Evolutionary conservation across 306 rosid species (phyloP).

Genomic region (peach (Prunus persica)): Prunus_persica_NCBIv2 NC_034009.1:28211001-28211500

Average conservation of each 20-base stretch:
- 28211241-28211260: slow-evolving; percentile 47
- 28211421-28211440: neutral
- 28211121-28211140: neutral
- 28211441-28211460: neutral
- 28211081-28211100: slow-evolving; percentile 93
- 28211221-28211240: slow-evolving; percentile 77
- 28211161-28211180: neutral
- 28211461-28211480: neutral
- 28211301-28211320: slow-evolving; percentile 38
- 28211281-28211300: slow-evolving; percentile 62
- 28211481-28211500: neutral
- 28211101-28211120: slow-evolving; percentile 64
- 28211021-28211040: slow-evolving; percentile 35
- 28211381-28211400: neutral
- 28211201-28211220: slow-evolving; percentile 52
- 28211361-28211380: neutral
- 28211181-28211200: slow-evolving; percentile 40
- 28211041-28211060: slow-evolving; percentile 81
- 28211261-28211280: slow-evolving; percentile 47
- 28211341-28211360: neutral
- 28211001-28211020: neutral
- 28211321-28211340: slow-evolving; percentile 14
- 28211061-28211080: slow-evolving; percentile 75
- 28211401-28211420: neutral
- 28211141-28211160: neutral